Conservation (phyloP, 2,329 filamentous ascomycete genomes). For the Lecanicillium sp. region DNA sequence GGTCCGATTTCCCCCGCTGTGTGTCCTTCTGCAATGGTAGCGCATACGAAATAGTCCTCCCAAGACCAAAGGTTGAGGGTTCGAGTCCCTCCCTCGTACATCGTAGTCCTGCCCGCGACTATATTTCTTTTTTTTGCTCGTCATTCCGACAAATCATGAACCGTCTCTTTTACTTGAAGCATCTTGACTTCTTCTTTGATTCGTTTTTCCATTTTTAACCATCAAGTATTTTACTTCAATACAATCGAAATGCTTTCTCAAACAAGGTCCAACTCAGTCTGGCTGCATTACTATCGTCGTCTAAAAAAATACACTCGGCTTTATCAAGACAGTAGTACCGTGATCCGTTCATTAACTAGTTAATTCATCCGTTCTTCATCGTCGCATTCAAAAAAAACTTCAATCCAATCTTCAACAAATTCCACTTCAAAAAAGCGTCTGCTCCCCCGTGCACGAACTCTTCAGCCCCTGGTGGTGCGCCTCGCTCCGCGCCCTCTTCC, state of each 20-base stretch:
- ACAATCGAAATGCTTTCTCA: too few relatives aligned
- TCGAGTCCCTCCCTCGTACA: conserved; percentile 28
- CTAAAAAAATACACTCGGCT: too few relatives aligned
- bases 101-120: not conserved
- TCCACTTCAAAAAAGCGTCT: not conserved
- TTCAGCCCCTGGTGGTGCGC: not conserved
- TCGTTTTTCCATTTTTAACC: too few relatives aligned
- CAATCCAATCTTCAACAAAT: not conserved
- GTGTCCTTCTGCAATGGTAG: conserved; percentile 34
- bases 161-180: too few relatives aligned
- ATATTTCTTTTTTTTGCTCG: not conserved
- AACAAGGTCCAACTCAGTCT: too few relatives aligned
- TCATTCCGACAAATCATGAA: too few relatives aligned
- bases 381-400: not conserved
- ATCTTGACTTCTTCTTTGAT: too few relatives aligned
- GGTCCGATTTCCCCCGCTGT: not conserved
- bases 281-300: too few relatives aligned
- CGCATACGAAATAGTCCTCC: conserved; percentile 35
- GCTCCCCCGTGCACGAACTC: not conserved
- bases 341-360: not conserved
- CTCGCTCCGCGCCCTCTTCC: not conserved
- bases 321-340: not conserved
- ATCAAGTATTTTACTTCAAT: too few relatives aligned
- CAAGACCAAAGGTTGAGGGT: conserved; percentile 37
- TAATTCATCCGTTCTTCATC: not conserved